Evolutionary conservation across 164 flowering plant species (phyloP).

Genomic region (Nelumbo lutea): DNA sequence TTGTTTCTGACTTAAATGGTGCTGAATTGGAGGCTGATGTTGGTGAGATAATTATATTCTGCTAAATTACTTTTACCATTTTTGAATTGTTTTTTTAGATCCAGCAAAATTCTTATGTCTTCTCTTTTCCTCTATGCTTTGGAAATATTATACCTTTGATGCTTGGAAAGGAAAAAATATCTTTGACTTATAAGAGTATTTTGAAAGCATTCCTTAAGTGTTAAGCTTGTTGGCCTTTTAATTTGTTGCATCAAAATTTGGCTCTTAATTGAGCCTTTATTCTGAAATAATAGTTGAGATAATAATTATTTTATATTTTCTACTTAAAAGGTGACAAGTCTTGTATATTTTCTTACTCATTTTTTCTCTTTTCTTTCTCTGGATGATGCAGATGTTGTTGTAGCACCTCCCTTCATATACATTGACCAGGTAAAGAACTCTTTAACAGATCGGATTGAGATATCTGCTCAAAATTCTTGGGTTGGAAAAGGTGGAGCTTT

Average conservation of each 20-base stretch:
- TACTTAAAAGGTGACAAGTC: not conserved
- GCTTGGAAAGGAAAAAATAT: too few relatives aligned
- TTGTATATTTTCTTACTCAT: not conserved
- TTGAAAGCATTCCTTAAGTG: not conserved
- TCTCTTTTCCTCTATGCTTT: not conserved
- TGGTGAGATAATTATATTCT: slow-evolving; percentile 45
- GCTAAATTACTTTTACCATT: not conserved
- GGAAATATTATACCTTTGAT: too few relatives aligned
- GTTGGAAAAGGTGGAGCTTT: slow-evolving; percentile 96
- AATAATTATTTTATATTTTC: not conserved
- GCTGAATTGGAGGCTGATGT: slow-evolving; percentile 83
- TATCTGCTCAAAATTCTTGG: slow-evolving; percentile 97
- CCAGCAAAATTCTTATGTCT: not conserved
- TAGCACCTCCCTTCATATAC: slow-evolving; percentile 91
- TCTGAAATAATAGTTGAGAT: not conserved
- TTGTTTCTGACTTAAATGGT: slow-evolving; percentile 81
- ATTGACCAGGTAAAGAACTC: slow-evolving; percentile 80
- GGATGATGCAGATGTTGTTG: slow-evolving; percentile 81
- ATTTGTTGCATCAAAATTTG: not conserved
- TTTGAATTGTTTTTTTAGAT: not conserved
- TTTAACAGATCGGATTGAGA: slow-evolving; percentile 63
- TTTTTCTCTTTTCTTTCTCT: not conserved
- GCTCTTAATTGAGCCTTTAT: not conserved
- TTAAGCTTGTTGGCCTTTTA: not conserved
- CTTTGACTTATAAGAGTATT: too few relatives aligned